These are phyloP conservation scores for Tricholoma terreum DNA, from an alignment of 768 basidiomycete species.

Conservation along the genomic window DNA sequence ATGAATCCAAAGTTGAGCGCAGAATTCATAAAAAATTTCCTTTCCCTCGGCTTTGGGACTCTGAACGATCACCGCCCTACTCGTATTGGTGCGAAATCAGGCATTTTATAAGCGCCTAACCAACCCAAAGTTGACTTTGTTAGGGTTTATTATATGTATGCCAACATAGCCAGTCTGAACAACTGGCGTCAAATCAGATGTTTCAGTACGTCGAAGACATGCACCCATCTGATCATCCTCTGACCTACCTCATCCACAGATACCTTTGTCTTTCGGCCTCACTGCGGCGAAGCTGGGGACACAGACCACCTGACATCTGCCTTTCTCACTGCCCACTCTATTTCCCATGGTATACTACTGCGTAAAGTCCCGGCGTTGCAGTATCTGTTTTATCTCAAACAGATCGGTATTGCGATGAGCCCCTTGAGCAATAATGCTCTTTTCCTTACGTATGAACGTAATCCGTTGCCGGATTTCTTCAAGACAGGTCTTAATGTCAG, in stretches of 20 bases:
- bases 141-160: conserved; percentile 97
- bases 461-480: conserved; percentile 97
- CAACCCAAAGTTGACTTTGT: conserved; percentile 4
- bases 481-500: conserved; percentile 94
- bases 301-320: conserved; percentile 96
- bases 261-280: conserved; percentile 95
- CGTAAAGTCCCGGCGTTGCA: conserved; percentile 97
- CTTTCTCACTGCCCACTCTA: conserved; percentile 95
- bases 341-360: conserved; percentile 97
- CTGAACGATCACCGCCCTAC: conserved; percentile 87
- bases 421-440: conserved; percentile 97
- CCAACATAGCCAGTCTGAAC: conserved; percentile 93
- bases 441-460: conserved; percentile 95
- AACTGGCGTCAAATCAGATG: conserved; percentile 85
- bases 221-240: background rate
- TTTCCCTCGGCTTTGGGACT: conserved; percentile 87
- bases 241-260: conserved; percentile 43
- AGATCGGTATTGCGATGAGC: conserved; percentile 98
- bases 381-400: conserved; percentile 96
- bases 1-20: conserved; percentile 92
- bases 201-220: conserved; percentile 68
- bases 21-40: conserved; percentile 93
- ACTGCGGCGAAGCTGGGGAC: conserved; percentile 97
- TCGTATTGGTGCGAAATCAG: conserved; percentile 76
- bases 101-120: background rate